Evolutionary conservation across 2,329 filamentous ascomycete genomes (phyloP), one percentile per base, ranked within the genome.

Genomic region (Cladosporium sp.): DNA sequence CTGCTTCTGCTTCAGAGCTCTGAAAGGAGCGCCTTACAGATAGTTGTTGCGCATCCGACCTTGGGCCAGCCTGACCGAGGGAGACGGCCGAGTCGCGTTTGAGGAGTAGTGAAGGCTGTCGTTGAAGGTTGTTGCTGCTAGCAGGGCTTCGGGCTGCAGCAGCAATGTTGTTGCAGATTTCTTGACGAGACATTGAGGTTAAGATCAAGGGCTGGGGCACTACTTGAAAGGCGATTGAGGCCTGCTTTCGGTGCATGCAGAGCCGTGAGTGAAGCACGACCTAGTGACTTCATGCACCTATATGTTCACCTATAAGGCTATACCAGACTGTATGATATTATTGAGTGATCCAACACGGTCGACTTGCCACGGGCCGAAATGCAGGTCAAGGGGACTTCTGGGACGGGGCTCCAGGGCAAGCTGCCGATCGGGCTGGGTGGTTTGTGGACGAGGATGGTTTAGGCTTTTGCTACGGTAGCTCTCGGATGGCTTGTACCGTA

Each of bases 191-290:
- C 29, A 53, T 61, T 35, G 65, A 66, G 44, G 55, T 60, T 49
- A 72, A 60, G 26, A 71, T 69, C 64, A 72, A 66, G 44, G 69
- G 70, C 60, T 69, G 67, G 28, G 67, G 67, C 64, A 65, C 66
- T 59, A 70, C 66, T 64, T 71, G 69, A 65, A 63, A 67, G 50
- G 64, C 67, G 33, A 72, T 68, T 53, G 69, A 69, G 56, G 67
- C 66, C 40, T 66, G 68, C 59, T 56, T 63, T 37, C 55, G 61
- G 50, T 56, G 61, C 61, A 63, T 63, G 50, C 50, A 37, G 61
- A 53, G 40, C 61, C 33, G 35, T 46, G 16, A 46, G 28, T 55
- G 61, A 44, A 33, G 61, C 61, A 46, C 33, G 33, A 52, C 35
- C 26, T 29, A 28, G 61, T 56, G 61, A 63, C 46, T 52, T 33